Conservation (phyloP, 106 monocot genomes). For the Dioscorea zingiberensis region DNA sequence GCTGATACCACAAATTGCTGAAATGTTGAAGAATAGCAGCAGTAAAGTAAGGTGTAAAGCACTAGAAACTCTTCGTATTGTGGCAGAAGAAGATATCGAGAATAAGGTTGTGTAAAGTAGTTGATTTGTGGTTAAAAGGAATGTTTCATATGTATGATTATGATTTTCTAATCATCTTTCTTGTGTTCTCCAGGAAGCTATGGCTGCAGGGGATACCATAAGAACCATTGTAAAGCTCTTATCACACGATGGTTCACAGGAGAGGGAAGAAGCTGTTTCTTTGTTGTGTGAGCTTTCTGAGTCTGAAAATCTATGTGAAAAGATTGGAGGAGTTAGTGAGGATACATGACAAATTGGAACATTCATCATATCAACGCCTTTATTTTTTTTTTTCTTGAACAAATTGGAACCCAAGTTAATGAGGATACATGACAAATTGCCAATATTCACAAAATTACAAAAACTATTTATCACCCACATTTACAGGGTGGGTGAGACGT, state of each 20-base stretch:
- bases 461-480: too few relatives aligned
- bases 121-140: constrained; percentile 2
- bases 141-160: neutral
- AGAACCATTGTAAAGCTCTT: constrained; percentile 86
- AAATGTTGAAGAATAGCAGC: constrained; percentile 73
- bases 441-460: too few relatives aligned
- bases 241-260: constrained; percentile 54
- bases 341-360: constrained; percentile 78
- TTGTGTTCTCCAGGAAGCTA: constrained; percentile 41
- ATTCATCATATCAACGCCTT: constrained; percentile 57
- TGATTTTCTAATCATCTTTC: neutral
- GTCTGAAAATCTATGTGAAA: constrained; percentile 64
- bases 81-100: constrained; percentile 70
- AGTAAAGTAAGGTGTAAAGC: constrained; percentile 66
- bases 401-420: too few relatives aligned
- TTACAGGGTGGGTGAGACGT: too few relatives aligned
- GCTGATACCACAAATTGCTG: constrained; percentile 54
- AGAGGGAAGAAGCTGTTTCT: constrained; percentile 78
- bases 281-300: constrained; percentile 85
- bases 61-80: constrained; percentile 68
- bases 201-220: constrained; percentile 65
- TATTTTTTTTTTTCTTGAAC: too few relatives aligned
- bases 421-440: too few relatives aligned
- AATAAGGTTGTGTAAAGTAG: constrained; percentile 65
- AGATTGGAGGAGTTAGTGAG: constrained; percentile 73